Evolutionary conservation across 257 asterid species (phyloP).

Genomic region (Rhazya stricta): DNA sequence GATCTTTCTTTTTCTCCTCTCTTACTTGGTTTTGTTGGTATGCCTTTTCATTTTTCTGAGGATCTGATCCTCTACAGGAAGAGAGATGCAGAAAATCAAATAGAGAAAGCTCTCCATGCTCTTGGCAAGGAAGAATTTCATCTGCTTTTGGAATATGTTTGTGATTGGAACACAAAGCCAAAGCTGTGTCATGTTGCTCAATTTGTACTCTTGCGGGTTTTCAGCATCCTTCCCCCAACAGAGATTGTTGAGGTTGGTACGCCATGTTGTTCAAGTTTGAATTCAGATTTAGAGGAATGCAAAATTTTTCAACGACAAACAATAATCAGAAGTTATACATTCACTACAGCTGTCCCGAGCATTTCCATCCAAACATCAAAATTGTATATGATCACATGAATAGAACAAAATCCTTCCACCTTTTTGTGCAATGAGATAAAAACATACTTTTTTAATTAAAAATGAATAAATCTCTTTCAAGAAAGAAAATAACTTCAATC

Average conservation of each 20-base stretch:
- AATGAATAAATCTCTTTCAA: not conserved
- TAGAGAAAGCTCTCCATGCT: conserved; percentile 55
- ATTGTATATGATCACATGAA: not conserved
- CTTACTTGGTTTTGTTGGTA: not conserved
- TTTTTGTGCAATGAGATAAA: not conserved
- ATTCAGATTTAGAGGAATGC: not conserved
- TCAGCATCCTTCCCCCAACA: conserved; percentile 57
- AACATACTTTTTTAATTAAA: not conserved
- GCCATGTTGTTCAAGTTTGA: not conserved
- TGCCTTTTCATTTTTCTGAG: not conserved
- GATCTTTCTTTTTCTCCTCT: not conserved
- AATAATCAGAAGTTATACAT: not conserved
- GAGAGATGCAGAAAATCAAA: conserved; percentile 35
- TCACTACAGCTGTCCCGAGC: not conserved
- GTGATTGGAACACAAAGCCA: conserved; percentile 95
- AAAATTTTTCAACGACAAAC: not conserved
- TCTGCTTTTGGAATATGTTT: conserved; percentile 63
- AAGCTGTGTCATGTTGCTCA: conserved; percentile 81
- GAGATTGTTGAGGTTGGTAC: conserved; percentile 61
- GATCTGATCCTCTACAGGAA: conserved; percentile 37
- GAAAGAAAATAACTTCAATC: not conserved
- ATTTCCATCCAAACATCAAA: not conserved
- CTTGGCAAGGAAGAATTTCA: conserved; percentile 58
- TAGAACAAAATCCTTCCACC: not conserved
- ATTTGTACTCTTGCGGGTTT: conserved; percentile 46